phyloP scores from a whole-genome alignment of 768 basidiomycete species.

The Serendipita sp. region DNA sequence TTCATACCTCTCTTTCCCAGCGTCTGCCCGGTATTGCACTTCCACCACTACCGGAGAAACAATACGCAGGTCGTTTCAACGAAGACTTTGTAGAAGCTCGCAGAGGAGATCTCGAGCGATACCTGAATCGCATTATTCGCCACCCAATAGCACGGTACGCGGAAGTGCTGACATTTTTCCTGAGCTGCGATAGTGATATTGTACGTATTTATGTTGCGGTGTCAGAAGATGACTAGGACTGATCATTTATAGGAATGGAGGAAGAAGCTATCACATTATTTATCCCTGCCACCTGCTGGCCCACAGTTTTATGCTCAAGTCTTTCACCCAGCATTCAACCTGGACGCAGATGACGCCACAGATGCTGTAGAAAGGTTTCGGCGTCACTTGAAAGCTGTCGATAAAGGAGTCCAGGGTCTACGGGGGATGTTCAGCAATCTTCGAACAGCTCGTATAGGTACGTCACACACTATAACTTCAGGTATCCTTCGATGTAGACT shows the following conservation, averaged over 20 bases:
- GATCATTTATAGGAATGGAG: slow-evolving; percentile 46
- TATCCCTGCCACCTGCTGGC: slow-evolving; percentile 49
- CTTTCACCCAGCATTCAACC: slow-evolving; percentile 72
- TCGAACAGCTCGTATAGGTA: slow-evolving; percentile 55
- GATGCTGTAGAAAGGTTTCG: slow-evolving; percentile 47
- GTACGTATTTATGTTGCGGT: slow-evolving; percentile 27
- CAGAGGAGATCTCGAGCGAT: slow-evolving; percentile 65
- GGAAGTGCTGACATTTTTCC: slow-evolving; percentile 64
- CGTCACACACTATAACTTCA: background rate
- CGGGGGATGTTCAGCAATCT: slow-evolving; percentile 45
- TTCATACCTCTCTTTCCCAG: slow-evolving; percentile 53
- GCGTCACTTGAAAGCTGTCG: slow-evolving; percentile 46
- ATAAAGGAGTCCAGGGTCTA: slow-evolving; percentile 50
- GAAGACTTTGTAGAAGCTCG: slow-evolving; percentile 71
- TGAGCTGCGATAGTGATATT: slow-evolving; percentile 57
- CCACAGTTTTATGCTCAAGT: slow-evolving; percentile 63
- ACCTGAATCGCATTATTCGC: slow-evolving; percentile 48
- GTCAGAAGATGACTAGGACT: background rate
- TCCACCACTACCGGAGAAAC: slow-evolving; percentile 73
- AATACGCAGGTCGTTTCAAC: slow-evolving; percentile 66
- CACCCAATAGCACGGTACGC: slow-evolving; percentile 68
- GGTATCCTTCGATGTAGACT: background rate
- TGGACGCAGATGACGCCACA: slow-evolving; percentile 56
- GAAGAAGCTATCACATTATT: slow-evolving; percentile 40
- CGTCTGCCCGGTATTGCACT: slow-evolving; percentile 62